Evolutionary conservation across 805 yeast species (phyloP).

Genomic region (Limtongia smithiae): DNA sequence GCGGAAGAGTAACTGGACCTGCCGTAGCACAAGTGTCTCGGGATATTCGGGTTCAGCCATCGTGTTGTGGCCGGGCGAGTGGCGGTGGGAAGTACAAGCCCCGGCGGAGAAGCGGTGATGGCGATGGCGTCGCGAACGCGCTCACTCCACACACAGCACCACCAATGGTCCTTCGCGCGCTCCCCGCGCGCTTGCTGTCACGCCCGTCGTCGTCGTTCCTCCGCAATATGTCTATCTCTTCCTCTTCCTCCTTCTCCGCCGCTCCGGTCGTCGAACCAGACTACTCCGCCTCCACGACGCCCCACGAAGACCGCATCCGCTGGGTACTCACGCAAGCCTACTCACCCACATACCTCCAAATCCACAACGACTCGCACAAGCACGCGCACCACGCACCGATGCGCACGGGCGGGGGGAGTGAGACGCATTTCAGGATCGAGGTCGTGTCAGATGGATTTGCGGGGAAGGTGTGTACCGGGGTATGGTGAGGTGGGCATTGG

Average conservation of each 20-base stretch:
- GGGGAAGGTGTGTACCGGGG: constrained; percentile 56
- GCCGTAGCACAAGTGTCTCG: constrained; percentile 8
- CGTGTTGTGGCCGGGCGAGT: no score
- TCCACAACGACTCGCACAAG: constrained; percentile 78
- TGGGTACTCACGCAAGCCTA: constrained; percentile 29
- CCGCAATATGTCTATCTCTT: background rate
- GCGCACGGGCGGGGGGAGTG: constrained; percentile 68
- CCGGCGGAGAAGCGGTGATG: no score
- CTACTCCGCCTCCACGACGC: constrained; percentile 11
- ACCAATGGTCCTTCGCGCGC: no score
- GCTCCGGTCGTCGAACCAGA: constrained; percentile 1
- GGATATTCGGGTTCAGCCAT: constrained; percentile 20
- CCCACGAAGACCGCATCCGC: constrained; percentile 22
- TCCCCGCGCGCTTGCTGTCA: no score
- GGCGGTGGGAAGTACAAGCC: no score
- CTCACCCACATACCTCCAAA: constrained; percentile 47
- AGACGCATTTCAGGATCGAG: constrained; percentile 77
- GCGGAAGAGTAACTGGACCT: constrained; percentile 25
- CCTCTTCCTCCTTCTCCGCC: background rate
- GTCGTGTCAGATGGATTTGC: constrained; percentile 66
- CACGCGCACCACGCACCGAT: constrained; percentile 86
- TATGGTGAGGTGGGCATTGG: no score
- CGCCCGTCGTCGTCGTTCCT: no score
- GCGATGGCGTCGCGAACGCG: background rate
- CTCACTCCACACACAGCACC: no score